Evolutionary conservation across 1,284 basidiomycete species (phyloP), one percentile per base, ranked within the genome.

Genomic region (Malassezia japonica): DNA sequence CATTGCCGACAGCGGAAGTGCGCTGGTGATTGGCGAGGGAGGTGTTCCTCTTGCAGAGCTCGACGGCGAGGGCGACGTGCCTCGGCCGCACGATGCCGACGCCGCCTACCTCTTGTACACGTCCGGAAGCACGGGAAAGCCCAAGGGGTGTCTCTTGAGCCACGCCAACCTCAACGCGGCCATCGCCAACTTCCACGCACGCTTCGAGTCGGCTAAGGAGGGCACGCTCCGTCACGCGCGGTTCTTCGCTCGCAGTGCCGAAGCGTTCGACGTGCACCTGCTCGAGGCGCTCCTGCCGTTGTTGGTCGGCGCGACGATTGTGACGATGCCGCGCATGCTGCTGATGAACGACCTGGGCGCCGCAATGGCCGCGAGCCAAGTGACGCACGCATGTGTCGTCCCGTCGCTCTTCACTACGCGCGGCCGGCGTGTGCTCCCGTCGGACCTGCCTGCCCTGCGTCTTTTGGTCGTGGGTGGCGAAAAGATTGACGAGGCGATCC

Each of bases 191-290:
- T 66, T 71, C 41, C 46, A 49, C 7, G 28, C 31, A 6, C 39
- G 50, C 7, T 61, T 63, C 39, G 64, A 64, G 28, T n/a, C 36
- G 6, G 59, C 60, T 9, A 57, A 55, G 7, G 65, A 65, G 0
- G 56, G 56, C 18, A 57, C 62, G 1, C 54, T 64, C 39, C 29
- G 43, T 13, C 37, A 39, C 15, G 59, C 60, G 4, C 63, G 67
- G 21, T 67, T 65, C 49, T 53, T 71, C n/a, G 68, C 68, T 3
- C 60, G 68, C 7, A 67, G 65, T 5, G 61, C 67, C 2, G 68
- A 71, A 38, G 65, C 68, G 0, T 71, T 71, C 41, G 73, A 74
- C 44, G 69, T 72, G 3, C 69, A 71, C 32, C 55, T 74, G 20
- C 53, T 70, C 24, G 73, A 74, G 56, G 56, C 64, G 28, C 65